Evolutionary conservation across 306 rosid species (phyloP).

Genomic region (Cucurbita maxima): DNA sequence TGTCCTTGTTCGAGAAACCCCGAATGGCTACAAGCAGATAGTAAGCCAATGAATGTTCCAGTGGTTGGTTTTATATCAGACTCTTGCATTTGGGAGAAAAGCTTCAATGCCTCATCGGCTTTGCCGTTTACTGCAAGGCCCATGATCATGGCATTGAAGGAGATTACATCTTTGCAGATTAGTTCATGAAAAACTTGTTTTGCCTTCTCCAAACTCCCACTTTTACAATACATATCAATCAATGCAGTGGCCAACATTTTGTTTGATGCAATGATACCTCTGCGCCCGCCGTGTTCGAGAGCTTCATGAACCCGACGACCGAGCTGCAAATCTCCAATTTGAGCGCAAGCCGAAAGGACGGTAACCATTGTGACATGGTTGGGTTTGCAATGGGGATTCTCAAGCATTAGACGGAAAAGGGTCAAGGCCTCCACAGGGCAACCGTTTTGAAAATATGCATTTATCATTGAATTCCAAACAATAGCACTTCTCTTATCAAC

Average conservation of each 20-base stretch:
- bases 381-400: conserved; percentile 18
- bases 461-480: conserved; percentile 50
- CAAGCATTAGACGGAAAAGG: conserved; percentile 33
- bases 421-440: conserved; percentile 31
- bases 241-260: conserved; percentile 46
- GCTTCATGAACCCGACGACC: conserved; percentile 42
- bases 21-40: conserved; percentile 51
- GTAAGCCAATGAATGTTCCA: conserved; percentile 37
- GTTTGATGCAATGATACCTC: conserved; percentile 28
- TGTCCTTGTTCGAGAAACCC: conserved; percentile 35
- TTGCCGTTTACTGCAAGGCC: conserved; percentile 50
- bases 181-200: conserved; percentile 41
- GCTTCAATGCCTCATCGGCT: conserved; percentile 39
- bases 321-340: conserved; percentile 43
- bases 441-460: conserved; percentile 46
- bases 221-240: conserved; percentile 53
- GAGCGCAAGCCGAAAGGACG: conserved; percentile 58
- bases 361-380: conserved; percentile 53
- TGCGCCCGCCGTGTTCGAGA: conserved; percentile 26
- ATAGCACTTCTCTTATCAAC: conserved; percentile 24
- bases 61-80: conserved; percentile 32
- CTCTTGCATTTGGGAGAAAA: conserved; percentile 30
- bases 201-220: conserved; percentile 43
- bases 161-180: conserved; percentile 37
- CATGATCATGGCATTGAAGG: conserved; percentile 54